Evolutionary conservation across 1,284 basidiomycete species (phyloP), one percentile per base, ranked within the genome.

Genomic region (Ustilago crameri): DNA sequence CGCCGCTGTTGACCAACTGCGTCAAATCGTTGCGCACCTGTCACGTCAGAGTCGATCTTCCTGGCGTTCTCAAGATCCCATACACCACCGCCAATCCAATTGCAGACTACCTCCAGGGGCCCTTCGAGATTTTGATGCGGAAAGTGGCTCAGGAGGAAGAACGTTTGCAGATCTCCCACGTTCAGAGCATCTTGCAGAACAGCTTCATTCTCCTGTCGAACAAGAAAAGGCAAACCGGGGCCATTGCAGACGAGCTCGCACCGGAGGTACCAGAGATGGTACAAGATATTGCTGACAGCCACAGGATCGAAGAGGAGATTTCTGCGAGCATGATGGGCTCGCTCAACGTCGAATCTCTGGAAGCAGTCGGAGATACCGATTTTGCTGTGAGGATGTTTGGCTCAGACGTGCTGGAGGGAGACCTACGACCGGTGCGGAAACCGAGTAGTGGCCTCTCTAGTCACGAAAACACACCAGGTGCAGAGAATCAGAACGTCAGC

Each of bases 111-210:
- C 42, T 72, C 8, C 68, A 72, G 23, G 63, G 68, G 8, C 62
- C 68, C 1, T 66, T 61, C 27, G 68, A 72, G 37, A 66, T 72
- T 18, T 51, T 72, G 18, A 66, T 72, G 68, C 35, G 59, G n/a
- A 66, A 58, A 30, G 48, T 72, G 3, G 63, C 62, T 5, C 49
- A 57, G 0, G 63, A 48, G 5, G 68, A 72, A 35, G 59, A 66
- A 18, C 58, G 63, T 26, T 34, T 72, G 26, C 58, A 72, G 26
- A 66, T 62, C 40, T 62, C 58, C 3, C 58, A 66, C 34, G 54
- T 66, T 17, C 54, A 66, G 42, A 66, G 62, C 53, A 58, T 72
- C 23, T 63, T 72, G 22, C 55, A 27, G 41, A 63, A 58, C 32
- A 26, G 59, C 5, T 61, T 61, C 30, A 30, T 30, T 14, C 41